Percentiles rank a stretch among this genome's conserved stretches.
Conservation (phyloP, 129 eudicot genomes). For the Cynara cardunculus region DNA sequence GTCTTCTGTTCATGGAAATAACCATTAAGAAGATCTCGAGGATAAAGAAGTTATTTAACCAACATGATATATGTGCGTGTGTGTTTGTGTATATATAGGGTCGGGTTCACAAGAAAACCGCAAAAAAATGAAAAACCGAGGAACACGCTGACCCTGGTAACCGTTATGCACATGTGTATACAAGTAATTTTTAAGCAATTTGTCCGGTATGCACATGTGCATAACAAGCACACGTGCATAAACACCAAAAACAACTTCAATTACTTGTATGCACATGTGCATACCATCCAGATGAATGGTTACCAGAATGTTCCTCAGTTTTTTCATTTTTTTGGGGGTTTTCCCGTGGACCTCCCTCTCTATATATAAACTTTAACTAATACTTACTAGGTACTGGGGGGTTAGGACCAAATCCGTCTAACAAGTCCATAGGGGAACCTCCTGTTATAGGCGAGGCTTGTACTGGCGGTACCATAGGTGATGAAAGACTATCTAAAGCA, state of each 20-base stretch:
- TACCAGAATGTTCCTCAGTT: not conserved
- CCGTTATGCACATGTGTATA: not conserved
- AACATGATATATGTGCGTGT: not conserved
- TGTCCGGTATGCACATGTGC: not conserved
- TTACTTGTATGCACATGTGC: not conserved
- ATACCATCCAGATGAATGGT: not conserved
- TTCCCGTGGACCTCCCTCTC: not conserved
- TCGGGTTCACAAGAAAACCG: not conserved
- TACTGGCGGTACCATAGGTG: conserved; percentile 39
- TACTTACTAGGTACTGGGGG: conserved; percentile 50
- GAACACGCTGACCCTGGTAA: not conserved
- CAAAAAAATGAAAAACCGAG: not conserved
- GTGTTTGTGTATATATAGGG: too few relatives aligned
- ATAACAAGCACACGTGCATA: too few relatives aligned
- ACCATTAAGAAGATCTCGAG: conserved; percentile 6
- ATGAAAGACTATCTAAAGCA: conserved; percentile 39
- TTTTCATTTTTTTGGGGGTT: not conserved
- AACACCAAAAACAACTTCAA: too few relatives aligned
- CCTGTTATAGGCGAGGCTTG: conserved; percentile 42
- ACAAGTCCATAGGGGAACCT: conserved; percentile 63
- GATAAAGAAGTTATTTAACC: not conserved
- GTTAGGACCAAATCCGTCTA: conserved; percentile 67
- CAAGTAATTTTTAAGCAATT: not conserved
- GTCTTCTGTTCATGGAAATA: conserved; percentile 39
- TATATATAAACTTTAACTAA: not conserved